Conservation (phyloP, 2,329 filamentous ascomycete genomes). For the Cercospora zeina region DNA sequence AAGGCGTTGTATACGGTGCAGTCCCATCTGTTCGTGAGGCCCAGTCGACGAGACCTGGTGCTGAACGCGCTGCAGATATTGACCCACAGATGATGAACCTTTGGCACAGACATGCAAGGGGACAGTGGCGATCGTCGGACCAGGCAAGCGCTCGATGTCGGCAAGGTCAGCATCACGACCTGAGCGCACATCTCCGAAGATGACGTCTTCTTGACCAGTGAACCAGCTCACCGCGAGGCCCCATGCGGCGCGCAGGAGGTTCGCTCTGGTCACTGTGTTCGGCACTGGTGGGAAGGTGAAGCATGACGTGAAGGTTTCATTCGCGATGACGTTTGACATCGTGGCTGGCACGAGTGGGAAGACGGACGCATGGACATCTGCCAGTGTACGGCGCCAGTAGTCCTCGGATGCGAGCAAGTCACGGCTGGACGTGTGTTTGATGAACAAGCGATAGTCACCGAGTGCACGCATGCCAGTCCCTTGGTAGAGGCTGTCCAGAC, state of each 20-base stretch:
- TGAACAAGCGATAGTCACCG: neutral
- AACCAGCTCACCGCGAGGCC: neutral
- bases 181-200: slow-evolving; percentile 16
- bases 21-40: slow-evolving; percentile 15
- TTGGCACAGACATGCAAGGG: slow-evolving; percentile 11
- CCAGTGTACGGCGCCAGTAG: neutral
- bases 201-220: slow-evolving; percentile 12
- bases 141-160: slow-evolving; percentile 16
- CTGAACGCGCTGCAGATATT: slow-evolving; percentile 9
- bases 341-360: neutral
- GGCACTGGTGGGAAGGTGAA: neutral
- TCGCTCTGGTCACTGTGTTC: neutral
- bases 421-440: neutral
- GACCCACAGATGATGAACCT: neutral
- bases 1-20: neutral
- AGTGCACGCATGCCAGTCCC: neutral
- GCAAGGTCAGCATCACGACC: slow-evolving; percentile 31
- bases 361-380: neutral
- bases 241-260: slow-evolving; percentile 15
- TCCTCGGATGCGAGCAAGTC: neutral
- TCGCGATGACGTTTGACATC: neutral
- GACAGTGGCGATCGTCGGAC: slow-evolving; percentile 21
- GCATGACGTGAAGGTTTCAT: neutral
- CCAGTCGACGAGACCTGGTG: slow-evolving; percentile 15
- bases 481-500: neutral